Base-by-base conservation (phyloP, 306 rosid species). In the Oxytropis ochrocephala region DNA sequence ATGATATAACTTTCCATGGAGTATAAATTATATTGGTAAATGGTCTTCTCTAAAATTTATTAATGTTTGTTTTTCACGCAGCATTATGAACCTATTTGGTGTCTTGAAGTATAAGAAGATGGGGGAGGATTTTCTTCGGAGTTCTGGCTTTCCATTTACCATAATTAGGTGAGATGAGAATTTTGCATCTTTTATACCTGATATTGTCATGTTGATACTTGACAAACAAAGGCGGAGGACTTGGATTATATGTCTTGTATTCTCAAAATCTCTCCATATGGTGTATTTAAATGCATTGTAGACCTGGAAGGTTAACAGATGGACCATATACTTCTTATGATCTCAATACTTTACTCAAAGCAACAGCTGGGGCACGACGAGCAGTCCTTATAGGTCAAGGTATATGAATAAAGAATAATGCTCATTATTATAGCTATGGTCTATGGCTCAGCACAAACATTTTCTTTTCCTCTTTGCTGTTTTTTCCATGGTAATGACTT, bases 281-380 rank as follows among this genome's bases (percentile, higher is more conserved):
- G 14, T 24, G n/a, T 42, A 61, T 67, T 54, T 56, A 42, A 67
- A 71, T 86, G 72, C 32, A 46, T 73, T 53, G 42, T 78, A 90
- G 98, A 76, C 38, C 98, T 49, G 98, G 98, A 75, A 88, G 97
- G 77, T 85, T 93, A 86, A 93, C 98, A 3, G 97, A 93, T 79
- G 98, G 98, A 55, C 98, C 98, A 41, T 93, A 93, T 85, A 93
- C 98, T 55, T 90, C 97, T 0, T 93, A 93, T 78, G 98, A 93
- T 90, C 89, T 93, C 50, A 93, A 93, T 72, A 93, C 97, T 59
- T 73, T 93, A 67, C 94, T 90, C 73, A 75, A 90, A 85, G 94
- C 97, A 67, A 93, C 98, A n/a, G 96, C 97, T 14, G 98, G 98
- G 13, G 75, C 86, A 82, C 84, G 98, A 10, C 87, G 85, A 27